Evolutionary conservation across 768 basidiomycete genomes (phyloP).

Genomic region (Leccinum disarticulatum): DNA sequence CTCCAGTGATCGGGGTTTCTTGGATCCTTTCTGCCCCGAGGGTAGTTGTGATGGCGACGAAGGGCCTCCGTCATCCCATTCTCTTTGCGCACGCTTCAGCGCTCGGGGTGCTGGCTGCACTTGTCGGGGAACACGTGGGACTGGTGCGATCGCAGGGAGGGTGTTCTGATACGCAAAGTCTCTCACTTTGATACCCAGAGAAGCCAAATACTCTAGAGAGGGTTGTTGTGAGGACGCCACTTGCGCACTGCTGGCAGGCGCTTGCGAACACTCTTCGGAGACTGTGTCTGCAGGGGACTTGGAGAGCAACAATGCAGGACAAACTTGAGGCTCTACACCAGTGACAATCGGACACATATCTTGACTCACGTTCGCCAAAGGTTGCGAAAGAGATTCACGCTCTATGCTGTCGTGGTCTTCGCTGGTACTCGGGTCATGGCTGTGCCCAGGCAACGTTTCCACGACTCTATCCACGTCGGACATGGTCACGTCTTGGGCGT

Average conservation of each 20-base stretch:
- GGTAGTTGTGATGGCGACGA: constrained; percentile 7
- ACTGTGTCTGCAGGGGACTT: constrained; percentile 19
- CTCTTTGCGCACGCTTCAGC: constrained; percentile 40
- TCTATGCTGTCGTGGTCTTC: constrained; percentile 14
- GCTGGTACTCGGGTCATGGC: not conserved
- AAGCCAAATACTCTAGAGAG: constrained; percentile 27
- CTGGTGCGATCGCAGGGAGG: constrained; percentile 58
- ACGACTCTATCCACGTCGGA: not conserved
- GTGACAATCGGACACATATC: constrained; percentile 29
- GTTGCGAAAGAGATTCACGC: constrained; percentile 26
- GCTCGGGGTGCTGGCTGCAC: constrained; percentile 42
- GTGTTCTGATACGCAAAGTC: constrained; percentile 72
- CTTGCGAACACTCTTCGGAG: constrained; percentile 22
- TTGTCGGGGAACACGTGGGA: constrained; percentile 47
- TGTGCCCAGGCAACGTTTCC: constrained; percentile 1
- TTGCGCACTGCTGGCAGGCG: constrained; percentile 3
- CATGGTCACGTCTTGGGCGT: constrained; percentile 8
- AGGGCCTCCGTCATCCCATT: constrained; percentile 28
- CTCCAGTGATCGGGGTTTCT: constrained; percentile 30
- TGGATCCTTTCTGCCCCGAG: constrained; percentile 9
- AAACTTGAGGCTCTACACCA: constrained; percentile 34
- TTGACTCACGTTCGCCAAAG: constrained; percentile 37
- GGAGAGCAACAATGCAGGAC: constrained; percentile 23
- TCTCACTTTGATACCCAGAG: constrained; percentile 43
- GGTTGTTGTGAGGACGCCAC: constrained; percentile 36